phyloP scores from a whole-genome alignment of 1,284 basidiomycete genomes.

The Ceratobasidium sp. region DNA sequence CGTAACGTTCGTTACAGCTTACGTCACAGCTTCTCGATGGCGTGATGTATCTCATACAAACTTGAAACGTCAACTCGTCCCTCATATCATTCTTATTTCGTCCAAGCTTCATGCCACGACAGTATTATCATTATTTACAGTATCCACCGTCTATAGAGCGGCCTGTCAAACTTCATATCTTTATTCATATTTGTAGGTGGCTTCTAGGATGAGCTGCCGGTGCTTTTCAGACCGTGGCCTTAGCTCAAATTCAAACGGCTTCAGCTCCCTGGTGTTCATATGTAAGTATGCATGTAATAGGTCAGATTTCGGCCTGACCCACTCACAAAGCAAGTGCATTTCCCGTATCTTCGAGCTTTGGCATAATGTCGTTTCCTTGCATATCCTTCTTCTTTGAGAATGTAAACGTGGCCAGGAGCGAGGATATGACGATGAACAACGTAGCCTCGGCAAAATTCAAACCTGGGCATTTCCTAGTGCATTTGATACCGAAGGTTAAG shows the following conservation, averaged over 20 bases:
- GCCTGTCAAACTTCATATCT: too few species aligned
- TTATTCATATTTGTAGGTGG: neutral
- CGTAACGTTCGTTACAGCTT: too few species aligned
- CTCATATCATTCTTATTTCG: neutral
- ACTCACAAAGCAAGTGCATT: neutral
- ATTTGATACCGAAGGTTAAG: too few species aligned
- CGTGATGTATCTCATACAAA: too few species aligned
- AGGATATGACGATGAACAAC: conserved; percentile 22
- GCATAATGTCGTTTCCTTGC: conserved; percentile 39
- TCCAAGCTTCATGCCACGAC: too few species aligned
- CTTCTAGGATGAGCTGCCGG: neutral
- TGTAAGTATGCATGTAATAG: neutral
- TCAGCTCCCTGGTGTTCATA: neutral
- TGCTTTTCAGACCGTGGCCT: conserved; percentile 9
- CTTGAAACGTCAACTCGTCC: too few species aligned
- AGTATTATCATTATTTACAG: too few species aligned
- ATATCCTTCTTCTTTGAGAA: conserved; percentile 40
- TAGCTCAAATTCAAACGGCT: conserved; percentile 16
- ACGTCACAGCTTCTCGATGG: too few species aligned
- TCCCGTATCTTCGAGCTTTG: neutral
- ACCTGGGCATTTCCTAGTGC: conserved; percentile 36
- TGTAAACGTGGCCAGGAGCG: conserved; percentile 44
- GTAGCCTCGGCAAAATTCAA: conserved; percentile 30
- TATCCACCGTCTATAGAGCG: neutral
- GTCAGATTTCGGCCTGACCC: neutral